A percentile compares a stretch with the other conserved stretches of the same genome.
Conservation (phyloP, 2,329 filamentous ascomycete genomes). For the Aspergillus nomiae region DNA sequence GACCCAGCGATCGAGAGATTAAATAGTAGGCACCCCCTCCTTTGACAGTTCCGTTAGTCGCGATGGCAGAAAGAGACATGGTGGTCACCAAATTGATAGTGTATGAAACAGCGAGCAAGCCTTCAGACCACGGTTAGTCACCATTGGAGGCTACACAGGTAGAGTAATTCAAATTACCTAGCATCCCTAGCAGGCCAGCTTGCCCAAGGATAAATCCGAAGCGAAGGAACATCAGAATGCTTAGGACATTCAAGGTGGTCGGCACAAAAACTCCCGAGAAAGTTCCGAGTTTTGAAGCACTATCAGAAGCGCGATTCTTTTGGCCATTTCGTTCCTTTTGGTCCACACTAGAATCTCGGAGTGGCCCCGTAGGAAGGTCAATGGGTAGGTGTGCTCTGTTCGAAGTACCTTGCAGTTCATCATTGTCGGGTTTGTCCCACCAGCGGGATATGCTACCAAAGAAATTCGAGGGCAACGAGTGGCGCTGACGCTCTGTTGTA, state of each 20-base stretch:
- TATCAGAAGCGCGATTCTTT: constrained; percentile 28
- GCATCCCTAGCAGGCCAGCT: constrained; percentile 74
- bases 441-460: constrained; percentile 28
- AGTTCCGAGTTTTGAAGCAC: constrained; percentile 68
- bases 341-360: constrained; percentile 30
- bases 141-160: neutral
- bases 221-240: constrained; percentile 88
- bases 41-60: constrained; percentile 84
- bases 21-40: constrained; percentile 87
- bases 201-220: constrained; percentile 85
- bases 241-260: constrained; percentile 84
- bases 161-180: constrained; percentile 58
- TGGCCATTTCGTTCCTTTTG: constrained; percentile 35
- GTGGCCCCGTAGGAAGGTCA: constrained; percentile 21
- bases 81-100: constrained; percentile 80
- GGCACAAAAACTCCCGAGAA: constrained; percentile 83
- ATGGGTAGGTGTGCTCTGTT: constrained; percentile 11
- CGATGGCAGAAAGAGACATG: constrained; percentile 83
- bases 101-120: constrained; percentile 74
- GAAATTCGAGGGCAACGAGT: constrained; percentile 25
- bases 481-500: constrained; percentile 15
- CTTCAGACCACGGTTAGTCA: constrained; percentile 44
- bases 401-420: constrained; percentile 11
- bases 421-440: constrained; percentile 22
- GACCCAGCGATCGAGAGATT: constrained; percentile 81